A percentile compares a stretch with the other conserved stretches of the same genome.
Evolutionary conservation across 2,329 filamentous ascomycete species (phyloP).

Genomic region (Botryotinia convoluta): DNA sequence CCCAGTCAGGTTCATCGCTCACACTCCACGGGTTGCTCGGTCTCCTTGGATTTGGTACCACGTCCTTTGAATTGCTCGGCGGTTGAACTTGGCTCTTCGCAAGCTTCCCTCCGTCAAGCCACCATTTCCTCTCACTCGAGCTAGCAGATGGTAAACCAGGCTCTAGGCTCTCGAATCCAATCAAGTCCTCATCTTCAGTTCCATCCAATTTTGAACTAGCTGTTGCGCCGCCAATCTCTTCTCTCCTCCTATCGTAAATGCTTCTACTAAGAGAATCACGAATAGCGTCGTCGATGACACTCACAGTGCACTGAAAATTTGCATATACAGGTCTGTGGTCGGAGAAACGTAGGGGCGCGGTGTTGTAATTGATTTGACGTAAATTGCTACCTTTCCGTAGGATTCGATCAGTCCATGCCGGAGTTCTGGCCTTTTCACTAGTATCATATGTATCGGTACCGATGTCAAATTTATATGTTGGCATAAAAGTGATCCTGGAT

Average conservation of each 20-base stretch:
- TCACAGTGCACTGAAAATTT: conserved; percentile 80
- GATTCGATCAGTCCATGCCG: conserved; percentile 95
- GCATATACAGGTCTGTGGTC: conserved; percentile 96
- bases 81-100: conserved; percentile 59
- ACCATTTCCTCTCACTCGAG: conserved; percentile 68
- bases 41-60: conserved; percentile 69
- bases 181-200: conserved; percentile 72
- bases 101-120: conserved; percentile 67
- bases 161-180: conserved; percentile 79
- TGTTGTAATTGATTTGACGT: conserved; percentile 78
- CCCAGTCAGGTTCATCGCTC: conserved; percentile 80
- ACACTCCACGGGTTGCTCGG: conserved; percentile 78
- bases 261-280: conserved; percentile 71
- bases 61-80: conserved; percentile 62
- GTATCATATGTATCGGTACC: conserved; percentile 88
- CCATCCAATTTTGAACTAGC: conserved; percentile 60
- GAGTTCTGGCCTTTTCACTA: conserved; percentile 88
- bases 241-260: conserved; percentile 68
- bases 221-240: conserved; percentile 62
- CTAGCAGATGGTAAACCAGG: conserved; percentile 69
- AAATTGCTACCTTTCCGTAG: conserved; percentile 82
- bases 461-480: conserved; percentile 94
- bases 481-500: conserved; percentile 79
- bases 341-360: conserved; percentile 80
- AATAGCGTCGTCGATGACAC: conserved; percentile 69